Evolutionary conservation across 2,329 filamentous ascomycete species (phyloP).

Genomic region (Ophiostoma tasmaniense): DNA sequence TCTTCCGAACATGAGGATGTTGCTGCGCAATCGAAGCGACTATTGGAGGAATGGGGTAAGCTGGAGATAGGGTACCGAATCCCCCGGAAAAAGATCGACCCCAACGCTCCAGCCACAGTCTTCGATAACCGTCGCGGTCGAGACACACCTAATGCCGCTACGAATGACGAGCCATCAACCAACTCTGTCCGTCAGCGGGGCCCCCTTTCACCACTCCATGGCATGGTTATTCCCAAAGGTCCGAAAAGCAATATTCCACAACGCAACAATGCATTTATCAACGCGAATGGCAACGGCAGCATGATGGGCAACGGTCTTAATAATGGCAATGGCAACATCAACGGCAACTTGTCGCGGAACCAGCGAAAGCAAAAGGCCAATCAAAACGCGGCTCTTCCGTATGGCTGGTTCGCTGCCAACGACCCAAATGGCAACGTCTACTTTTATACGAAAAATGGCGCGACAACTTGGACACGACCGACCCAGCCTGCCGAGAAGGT

Average conservation of each 20-base stretch:
- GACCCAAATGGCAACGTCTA: slow-evolving; percentile 66
- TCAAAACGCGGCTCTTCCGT: slow-evolving; percentile 43
- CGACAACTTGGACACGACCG: slow-evolving; percentile 75
- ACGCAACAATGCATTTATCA: slow-evolving; percentile 43
- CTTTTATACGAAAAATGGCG: slow-evolving; percentile 73
- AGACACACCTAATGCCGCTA: slow-evolving; percentile 33
- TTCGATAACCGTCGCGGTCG: slow-evolving; percentile 56
- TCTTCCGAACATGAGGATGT: slow-evolving; percentile 67
- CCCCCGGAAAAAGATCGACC: slow-evolving; percentile 77
- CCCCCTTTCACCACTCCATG: slow-evolving; percentile 31
- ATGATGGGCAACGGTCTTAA: slow-evolving; percentile 17
- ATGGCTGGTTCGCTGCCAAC: slow-evolving; percentile 77
- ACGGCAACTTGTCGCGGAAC: slow-evolving; percentile 36
- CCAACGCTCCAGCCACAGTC: slow-evolving; percentile 46
- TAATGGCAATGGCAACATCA: slow-evolving; percentile 29
- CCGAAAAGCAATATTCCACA: slow-evolving; percentile 53
- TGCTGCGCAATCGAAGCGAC: slow-evolving; percentile 56
- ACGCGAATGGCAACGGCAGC: slow-evolving; percentile 22
- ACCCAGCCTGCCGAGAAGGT: slow-evolving; percentile 50
- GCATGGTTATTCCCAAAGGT: slow-evolving; percentile 47
- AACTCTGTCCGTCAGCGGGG: slow-evolving; percentile 7
- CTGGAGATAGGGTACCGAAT: slow-evolving; percentile 89
- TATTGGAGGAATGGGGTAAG: slow-evolving; percentile 81
- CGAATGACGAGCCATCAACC: slow-evolving; percentile 14
- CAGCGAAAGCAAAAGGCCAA: slow-evolving; percentile 23